Base-by-base conservation (phyloP, 495 filamentous ascomycete genomes). In the Cercophora samala region DNA sequence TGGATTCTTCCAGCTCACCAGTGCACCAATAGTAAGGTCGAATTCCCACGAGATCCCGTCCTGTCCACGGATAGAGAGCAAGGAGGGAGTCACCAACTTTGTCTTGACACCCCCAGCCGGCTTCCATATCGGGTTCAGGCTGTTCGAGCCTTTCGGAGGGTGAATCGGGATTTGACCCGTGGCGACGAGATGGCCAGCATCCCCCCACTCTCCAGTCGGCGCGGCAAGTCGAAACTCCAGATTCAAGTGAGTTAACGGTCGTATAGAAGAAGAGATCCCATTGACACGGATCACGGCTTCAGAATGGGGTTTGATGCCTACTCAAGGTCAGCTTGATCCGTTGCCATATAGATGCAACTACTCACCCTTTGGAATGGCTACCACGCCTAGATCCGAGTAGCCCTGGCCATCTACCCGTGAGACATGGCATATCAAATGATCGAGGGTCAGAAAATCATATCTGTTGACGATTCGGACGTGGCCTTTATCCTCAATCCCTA, bases 361-460 rank as follows among this genome's bases (percentile, higher is more conserved):
- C 68, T 69, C 21, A 76, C 75, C 73, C 46, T 69, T 62, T 8
- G 81, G 82, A 25, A 84, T 74, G 0, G 67, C 46, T 11, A 82
- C 64, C 15, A 21, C 75, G 68, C 6, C 75, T 64, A 17, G 70
- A 71, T 17, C 71, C 60, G 17, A 46, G 37, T 69, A 70, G 9
- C 71, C 73, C 0, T 71, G 65, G 17, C 74, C 74, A 21, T 80
- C 80, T 18, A 75, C 71, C 37, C 24, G 86, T 64, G 75, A 74
- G 79, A 81, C 86, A 21, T 75, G 68, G 55, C 75, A 82, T 59
- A 72, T 73, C 29, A 87, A 72, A 51, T 85, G 82, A 66, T 83
- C 81, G 9, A 88, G 76, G 11, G 71, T 79, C 24, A 79, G 66
- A 62, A 86, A 85, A 65, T 85, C 82, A 66, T 87, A 87, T 25